phyloP scores from a whole-genome alignment of 305 asterid genomes.

The Plantago coronopus region DNA sequence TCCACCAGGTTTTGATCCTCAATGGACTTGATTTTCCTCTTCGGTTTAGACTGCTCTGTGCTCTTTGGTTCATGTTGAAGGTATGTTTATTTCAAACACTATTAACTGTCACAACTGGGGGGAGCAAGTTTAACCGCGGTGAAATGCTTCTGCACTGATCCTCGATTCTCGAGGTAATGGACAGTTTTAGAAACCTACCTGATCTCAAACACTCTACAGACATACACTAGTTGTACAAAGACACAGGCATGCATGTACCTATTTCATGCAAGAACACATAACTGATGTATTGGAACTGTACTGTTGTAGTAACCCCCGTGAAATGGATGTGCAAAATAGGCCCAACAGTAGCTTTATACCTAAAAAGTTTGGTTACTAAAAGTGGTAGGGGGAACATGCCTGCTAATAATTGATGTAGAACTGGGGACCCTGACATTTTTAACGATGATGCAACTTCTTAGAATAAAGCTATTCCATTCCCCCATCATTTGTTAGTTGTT shows the following conservation, averaged over 20 bases:
- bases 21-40: too few species aligned
- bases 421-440: background rate
- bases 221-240: background rate
- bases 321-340: background rate
- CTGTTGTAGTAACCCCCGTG: background rate
- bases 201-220: background rate
- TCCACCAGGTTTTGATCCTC: background rate
- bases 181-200: background rate
- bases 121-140: too few species aligned
- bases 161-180: background rate
- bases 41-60: background rate
- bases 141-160: too few species aligned
- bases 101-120: too few species aligned
- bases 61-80: background rate
- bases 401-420: conserved; percentile 1
- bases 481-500: background rate
- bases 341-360: conserved; percentile 2
- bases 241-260: background rate
- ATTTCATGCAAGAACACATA: background rate
- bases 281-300: background rate
- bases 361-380: conserved; percentile 2
- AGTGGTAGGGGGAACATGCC: conserved; percentile 4
- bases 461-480: background rate
- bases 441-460: conserved; percentile 1
- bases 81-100: too few species aligned